Percentiles rank a stretch among this genome's conserved stretches.
These are phyloP conservation scores for Acorus calamus DNA, from an alignment of 106 monocot species.

Conservation along the genomic window DNA sequence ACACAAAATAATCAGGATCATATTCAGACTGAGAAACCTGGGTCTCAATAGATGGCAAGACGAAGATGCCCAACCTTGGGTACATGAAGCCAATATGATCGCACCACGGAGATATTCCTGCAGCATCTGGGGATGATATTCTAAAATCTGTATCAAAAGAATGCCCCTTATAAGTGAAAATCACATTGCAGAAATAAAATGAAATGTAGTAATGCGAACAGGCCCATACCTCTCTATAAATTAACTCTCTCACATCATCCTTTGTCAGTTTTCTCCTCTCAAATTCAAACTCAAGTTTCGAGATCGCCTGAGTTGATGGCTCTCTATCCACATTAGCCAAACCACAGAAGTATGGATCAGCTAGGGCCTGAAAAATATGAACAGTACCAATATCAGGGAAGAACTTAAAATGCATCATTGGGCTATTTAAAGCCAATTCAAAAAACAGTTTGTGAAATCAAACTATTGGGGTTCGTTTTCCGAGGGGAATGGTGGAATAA, in stretches of 20 bases:
- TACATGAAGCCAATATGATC: slow-evolving; percentile 74
- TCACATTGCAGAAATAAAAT: no score
- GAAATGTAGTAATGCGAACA: no score
- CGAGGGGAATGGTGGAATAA: no score
- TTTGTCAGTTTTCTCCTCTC: slow-evolving; percentile 41
- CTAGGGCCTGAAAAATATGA: slow-evolving; percentile 23
- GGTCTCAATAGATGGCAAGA: no score
- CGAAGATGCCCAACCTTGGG: slow-evolving; percentile 37
- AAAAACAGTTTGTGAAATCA: no score
- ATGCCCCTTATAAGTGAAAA: no score
- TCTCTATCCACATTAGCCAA: slow-evolving; percentile 41
- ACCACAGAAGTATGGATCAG: slow-evolving; percentile 38
- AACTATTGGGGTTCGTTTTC: no score
- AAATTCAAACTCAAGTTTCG: slow-evolving; percentile 53
- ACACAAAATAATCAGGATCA: no score
- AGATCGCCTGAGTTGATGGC: slow-evolving; percentile 41
- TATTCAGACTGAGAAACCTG: no score
- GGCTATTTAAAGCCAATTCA: no score
- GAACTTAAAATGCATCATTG: no score
- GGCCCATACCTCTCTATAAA: slow-evolving; percentile 36
- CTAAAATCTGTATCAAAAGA: slow-evolving; percentile 35
- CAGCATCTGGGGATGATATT: slow-evolving; percentile 83
- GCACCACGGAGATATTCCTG: slow-evolving; percentile 62
- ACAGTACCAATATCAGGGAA: no score
- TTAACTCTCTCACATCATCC: slow-evolving; percentile 45